phyloP scores from a whole-genome alignment of 2,329 filamentous ascomycete species.

The Drechslera avenae region DNA sequence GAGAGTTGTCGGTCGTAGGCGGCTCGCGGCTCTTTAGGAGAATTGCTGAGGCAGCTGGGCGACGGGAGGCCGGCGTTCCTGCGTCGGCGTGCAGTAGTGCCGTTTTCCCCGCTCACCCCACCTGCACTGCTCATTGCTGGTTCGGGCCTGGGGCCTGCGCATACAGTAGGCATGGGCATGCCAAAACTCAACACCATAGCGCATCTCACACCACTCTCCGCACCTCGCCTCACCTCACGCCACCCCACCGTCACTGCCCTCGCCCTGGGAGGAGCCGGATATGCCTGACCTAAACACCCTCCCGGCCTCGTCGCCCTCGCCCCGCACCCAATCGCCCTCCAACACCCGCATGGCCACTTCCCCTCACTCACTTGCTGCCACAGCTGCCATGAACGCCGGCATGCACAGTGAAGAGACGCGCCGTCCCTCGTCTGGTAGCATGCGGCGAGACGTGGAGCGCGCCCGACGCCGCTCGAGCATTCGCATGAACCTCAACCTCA shows the following conservation, averaged over 20 bases:
- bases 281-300: slow-evolving; percentile 65
- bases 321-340: slow-evolving; percentile 37
- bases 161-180: too few relatives aligned
- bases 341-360: slow-evolving; percentile 61
- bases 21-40: too few relatives aligned
- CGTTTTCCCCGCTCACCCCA: slow-evolving; percentile 8
- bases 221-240: too few relatives aligned
- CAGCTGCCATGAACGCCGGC: slow-evolving; percentile 77
- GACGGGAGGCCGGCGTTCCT: too few relatives aligned
- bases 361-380: slow-evolving; percentile 73
- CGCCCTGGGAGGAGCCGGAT: background rate
- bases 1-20: too few relatives aligned
- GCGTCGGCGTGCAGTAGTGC: too few relatives aligned
- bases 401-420: slow-evolving; percentile 67
- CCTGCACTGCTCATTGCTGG: slow-evolving; percentile 4
- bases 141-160: background rate
- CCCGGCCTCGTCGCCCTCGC: slow-evolving; percentile 45
- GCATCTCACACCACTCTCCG: too few relatives aligned
- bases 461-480: slow-evolving; percentile 70
- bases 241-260: too few relatives aligned
- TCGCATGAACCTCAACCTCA: slow-evolving; percentile 74
- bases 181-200: slow-evolving; percentile 2
- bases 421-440: slow-evolving; percentile 56
- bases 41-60: too few relatives aligned
- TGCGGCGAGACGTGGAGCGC: slow-evolving; percentile 47